Evolutionary conservation across 768 basidiomycete species (phyloP).

Genomic region (Amanita inopinata): DNA sequence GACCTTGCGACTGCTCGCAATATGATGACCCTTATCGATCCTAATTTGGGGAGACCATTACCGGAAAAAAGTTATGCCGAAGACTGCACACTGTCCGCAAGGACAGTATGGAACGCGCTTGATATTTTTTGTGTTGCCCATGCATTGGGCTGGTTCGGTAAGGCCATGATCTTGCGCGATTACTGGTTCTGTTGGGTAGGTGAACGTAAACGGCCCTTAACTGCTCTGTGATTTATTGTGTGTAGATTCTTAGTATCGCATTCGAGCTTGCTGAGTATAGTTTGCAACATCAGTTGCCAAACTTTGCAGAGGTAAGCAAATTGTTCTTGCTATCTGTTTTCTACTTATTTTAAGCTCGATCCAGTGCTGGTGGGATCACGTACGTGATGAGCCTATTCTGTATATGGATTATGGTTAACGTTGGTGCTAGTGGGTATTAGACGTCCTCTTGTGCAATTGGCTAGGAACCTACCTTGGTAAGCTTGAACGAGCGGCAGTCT

Average conservation of each 20-base stretch:
- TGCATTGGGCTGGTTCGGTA: slow-evolving; percentile 83
- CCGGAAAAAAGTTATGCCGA: slow-evolving; percentile 86
- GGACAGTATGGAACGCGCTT: slow-evolving; percentile 69
- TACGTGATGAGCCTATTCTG: slow-evolving; percentile 25
- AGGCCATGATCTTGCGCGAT: slow-evolving; percentile 81
- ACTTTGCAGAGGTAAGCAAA: slow-evolving; percentile 65
- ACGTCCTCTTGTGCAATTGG: slow-evolving; percentile 86
- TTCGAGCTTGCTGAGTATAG: slow-evolving; percentile 89
- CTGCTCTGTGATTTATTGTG: slow-evolving; percentile 11
- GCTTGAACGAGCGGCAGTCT: slow-evolving; percentile 12
- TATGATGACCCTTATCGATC: slow-evolving; percentile 77
- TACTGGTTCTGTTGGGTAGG: slow-evolving; percentile 92
- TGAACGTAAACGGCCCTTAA: slow-evolving; percentile 9
- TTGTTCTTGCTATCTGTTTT: slow-evolving; percentile 12
- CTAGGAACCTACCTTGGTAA: slow-evolving; percentile 72
- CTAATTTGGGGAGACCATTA: slow-evolving; percentile 57
- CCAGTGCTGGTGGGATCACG: slow-evolving; percentile 97
- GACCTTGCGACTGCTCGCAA: slow-evolving; percentile 65
- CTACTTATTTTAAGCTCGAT: slow-evolving; percentile 13
- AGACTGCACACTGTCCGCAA: slow-evolving; percentile 54
- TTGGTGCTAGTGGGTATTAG: slow-evolving; percentile 64
- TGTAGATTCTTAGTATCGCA: slow-evolving; percentile 74
- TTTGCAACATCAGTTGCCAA: slow-evolving; percentile 78
- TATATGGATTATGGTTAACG: background rate
- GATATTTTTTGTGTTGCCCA: slow-evolving; percentile 87